Evolutionary conservation across 169 alveolate species (phyloP).

Genomic region (Pseudocohnilembus persalinus): DNA sequence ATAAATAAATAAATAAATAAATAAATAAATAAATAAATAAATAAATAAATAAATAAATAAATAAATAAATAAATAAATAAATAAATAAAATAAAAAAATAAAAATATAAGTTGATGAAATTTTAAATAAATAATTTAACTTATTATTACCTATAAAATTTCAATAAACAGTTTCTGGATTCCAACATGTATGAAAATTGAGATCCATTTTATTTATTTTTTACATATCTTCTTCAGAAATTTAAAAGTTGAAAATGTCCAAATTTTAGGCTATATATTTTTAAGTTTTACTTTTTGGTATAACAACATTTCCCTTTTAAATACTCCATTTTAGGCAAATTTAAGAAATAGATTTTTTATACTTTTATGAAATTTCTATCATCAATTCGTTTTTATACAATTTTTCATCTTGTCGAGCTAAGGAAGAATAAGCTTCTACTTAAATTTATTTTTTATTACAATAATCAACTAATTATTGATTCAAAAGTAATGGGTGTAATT

Average conservation of each 20-base stretch:
- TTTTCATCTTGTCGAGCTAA: constrained; percentile 53
- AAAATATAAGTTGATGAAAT: no score
- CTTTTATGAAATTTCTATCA: constrained; percentile 42
- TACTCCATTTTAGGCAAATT: constrained; percentile 55
- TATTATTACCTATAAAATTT: no score
- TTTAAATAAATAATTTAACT: no score
- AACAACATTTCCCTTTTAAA: constrained; percentile 46
- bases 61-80: no score
- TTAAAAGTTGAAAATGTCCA: constrained; percentile 59
- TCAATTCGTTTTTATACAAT: constrained; percentile 23
- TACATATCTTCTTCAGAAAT: constrained; percentile 52
- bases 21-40: no score
- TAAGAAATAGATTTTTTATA: constrained; percentile 51
- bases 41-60: no score
- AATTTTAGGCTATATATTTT: constrained; percentile 48
- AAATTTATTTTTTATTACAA: constrained; percentile 45
- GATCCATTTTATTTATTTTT: constrained; percentile 33
- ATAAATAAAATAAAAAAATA: no score
- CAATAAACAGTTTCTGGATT: constrained; percentile 22
- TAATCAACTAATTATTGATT: constrained; percentile 39
- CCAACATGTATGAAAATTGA: constrained; percentile 46
- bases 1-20: no score
- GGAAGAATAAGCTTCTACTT: constrained; percentile 60
- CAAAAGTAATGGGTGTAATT: constrained; percentile 56
- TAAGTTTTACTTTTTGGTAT: constrained; percentile 60